Percentiles rank a stretch among this genome's conserved stretches.
These are phyloP conservation scores for Hypomontagnella submonticulosa DNA, from an alignment of 495 filamentous ascomycete genomes.

Conservation along the genomic window DNA sequence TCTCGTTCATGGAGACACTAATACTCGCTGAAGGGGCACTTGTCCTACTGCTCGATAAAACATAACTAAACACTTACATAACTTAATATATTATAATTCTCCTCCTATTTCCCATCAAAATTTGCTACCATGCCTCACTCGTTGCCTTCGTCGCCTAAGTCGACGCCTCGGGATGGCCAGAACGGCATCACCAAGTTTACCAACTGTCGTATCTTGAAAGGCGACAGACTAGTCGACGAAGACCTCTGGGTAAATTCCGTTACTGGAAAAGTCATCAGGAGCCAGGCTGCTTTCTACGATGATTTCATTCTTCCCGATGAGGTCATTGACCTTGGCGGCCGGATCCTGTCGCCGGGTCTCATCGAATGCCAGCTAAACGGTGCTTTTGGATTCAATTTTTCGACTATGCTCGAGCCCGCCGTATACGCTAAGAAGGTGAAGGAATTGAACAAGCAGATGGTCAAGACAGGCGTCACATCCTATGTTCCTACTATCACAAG, in stretches of 20 bases:
- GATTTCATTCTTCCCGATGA: conserved; percentile 67
- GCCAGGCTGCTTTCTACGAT: conserved; percentile 80
- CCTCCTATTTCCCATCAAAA: conserved; percentile 1
- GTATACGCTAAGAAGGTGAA: conserved; percentile 74
- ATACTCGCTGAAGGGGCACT: conserved; percentile 42
- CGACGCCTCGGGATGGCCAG: conserved; percentile 42
- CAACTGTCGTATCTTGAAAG: conserved; percentile 77
- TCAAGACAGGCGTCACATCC: conserved; percentile 82
- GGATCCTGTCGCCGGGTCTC: conserved; percentile 81
- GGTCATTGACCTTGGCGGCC: conserved; percentile 77
- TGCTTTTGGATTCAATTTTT: conserved; percentile 88
- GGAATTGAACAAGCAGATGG: conserved; percentile 72
- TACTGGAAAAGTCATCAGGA: conserved; percentile 79
- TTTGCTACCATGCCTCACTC: conserved; percentile 46
- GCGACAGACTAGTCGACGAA: conserved; percentile 69
- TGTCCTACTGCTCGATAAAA: conserved; percentile 47
- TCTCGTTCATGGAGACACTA: conserved; percentile 44
- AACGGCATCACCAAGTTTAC: conserved; percentile 81
- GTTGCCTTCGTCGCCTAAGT: conserved; percentile 49
- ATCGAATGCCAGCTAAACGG: conserved; percentile 91
- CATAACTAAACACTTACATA: conserved; percentile 32
- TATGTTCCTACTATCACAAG: conserved; percentile 84
- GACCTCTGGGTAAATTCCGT: conserved; percentile 83
- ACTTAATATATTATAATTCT: conserved; percentile 4
- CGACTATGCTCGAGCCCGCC: conserved; percentile 70